phyloP scores from a whole-genome alignment of 495 filamentous ascomycete genomes.

The Gamarada debralockiae region DNA sequence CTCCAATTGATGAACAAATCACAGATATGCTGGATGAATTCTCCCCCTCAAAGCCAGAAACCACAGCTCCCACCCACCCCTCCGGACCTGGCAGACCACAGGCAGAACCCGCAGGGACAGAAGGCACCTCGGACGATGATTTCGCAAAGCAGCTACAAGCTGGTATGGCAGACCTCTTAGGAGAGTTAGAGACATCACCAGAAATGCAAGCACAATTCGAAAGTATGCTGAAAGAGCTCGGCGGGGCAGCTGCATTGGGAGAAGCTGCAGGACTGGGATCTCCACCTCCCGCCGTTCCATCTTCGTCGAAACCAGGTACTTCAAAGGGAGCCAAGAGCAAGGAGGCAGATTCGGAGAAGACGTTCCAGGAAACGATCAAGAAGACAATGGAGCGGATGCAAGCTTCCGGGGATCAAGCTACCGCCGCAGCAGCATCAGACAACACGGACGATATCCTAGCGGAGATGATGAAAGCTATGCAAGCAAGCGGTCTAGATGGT shows the following conservation, averaged over 20 bases:
- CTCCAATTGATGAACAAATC: not conserved
- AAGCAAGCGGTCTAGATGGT: slow-evolving; percentile 55
- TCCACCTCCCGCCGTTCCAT: not conserved
- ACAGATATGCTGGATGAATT: slow-evolving; percentile 93
- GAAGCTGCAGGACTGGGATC: slow-evolving; percentile 21
- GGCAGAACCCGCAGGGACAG: slow-evolving; percentile 6
- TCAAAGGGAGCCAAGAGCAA: slow-evolving; percentile 12
- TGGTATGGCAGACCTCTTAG: slow-evolving; percentile 81
- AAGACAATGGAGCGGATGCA: slow-evolving; percentile 95
- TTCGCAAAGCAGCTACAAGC: slow-evolving; percentile 81
- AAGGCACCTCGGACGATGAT: slow-evolving; percentile 55
- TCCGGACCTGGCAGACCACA: slow-evolving; percentile 36
- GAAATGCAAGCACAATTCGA: slow-evolving; percentile 88
- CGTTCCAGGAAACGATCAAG: slow-evolving; percentile 87
- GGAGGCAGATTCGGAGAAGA: slow-evolving; percentile 44
- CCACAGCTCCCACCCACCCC: slow-evolving; percentile 33
- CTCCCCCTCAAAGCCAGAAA: slow-evolving; percentile 48
- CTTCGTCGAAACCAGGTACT: slow-evolving; percentile 19
- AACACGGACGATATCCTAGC: slow-evolving; percentile 74
- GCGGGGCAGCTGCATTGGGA: slow-evolving; percentile 39
- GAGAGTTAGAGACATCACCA: slow-evolving; percentile 62
- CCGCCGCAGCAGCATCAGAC: slow-evolving; percentile 66
- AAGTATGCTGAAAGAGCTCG: slow-evolving; percentile 75
- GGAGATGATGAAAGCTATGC: slow-evolving; percentile 82
- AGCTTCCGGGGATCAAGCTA: slow-evolving; percentile 74